Percentiles rank a stretch among this genome's conserved stretches.
phyloP scores from a whole-genome alignment of 1,139 yeast genomes.

The Pichia sp. region DNA sequence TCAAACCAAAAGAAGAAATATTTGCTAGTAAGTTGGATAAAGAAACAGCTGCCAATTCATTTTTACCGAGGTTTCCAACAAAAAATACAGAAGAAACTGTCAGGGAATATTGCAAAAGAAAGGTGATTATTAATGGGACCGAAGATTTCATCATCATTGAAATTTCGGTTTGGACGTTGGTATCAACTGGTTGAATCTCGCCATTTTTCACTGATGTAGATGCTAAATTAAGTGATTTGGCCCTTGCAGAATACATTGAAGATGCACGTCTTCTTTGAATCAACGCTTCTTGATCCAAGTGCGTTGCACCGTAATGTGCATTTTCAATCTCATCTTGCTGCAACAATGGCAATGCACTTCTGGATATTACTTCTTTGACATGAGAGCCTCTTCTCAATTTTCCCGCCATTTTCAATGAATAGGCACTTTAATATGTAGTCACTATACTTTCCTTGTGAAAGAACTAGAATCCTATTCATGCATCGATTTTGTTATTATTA shows the following conservation, averaged over 20 bases:
- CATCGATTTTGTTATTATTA: no score
- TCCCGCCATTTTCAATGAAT: slow-evolving; percentile 1
- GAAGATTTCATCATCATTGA: slow-evolving; percentile 38
- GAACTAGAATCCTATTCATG: no score
- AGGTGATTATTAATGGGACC: slow-evolving; percentile 62
- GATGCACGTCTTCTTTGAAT: slow-evolving; percentile 22
- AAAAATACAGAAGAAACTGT: slow-evolving; percentile 79
- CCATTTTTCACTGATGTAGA: slow-evolving; percentile 17
- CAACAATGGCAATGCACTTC: slow-evolving; percentile 2
- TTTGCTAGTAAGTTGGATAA: slow-evolving; percentile 70
- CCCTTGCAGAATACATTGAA: slow-evolving; percentile 14
- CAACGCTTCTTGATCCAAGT: slow-evolving; percentile 13
- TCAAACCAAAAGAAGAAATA: slow-evolving; percentile 62
- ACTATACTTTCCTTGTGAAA: no score
- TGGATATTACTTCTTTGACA: not conserved
- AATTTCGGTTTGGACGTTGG: slow-evolving; percentile 35
- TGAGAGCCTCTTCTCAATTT: slow-evolving; percentile 1
- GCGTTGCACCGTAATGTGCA: slow-evolving; percentile 19
- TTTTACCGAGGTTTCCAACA: slow-evolving; percentile 78
- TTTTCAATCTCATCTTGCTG: slow-evolving; percentile 2
- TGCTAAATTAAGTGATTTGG: slow-evolving; percentile 10
- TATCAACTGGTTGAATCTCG: slow-evolving; percentile 36
- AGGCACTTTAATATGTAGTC: no score
- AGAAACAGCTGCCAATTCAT: slow-evolving; percentile 66
- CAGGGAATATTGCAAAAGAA: slow-evolving; percentile 71